Conservation (phyloP, 768 basidiomycete genomes). For the Neoboletus brunneissimus region DNA sequence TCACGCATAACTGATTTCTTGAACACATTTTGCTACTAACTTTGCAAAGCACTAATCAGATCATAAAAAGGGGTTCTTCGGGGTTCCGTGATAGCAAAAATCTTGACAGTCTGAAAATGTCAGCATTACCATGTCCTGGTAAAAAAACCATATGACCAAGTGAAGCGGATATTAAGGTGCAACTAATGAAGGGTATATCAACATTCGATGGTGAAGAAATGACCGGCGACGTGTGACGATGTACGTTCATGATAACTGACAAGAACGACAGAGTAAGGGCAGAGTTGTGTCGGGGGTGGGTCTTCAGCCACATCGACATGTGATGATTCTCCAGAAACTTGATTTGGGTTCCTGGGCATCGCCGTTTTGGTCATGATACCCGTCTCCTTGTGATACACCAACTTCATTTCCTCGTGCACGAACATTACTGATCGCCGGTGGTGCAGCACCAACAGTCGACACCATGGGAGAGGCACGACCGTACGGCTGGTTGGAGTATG, state of each 20-base stretch:
- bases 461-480: slow-evolving; percentile 85
- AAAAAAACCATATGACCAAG: slow-evolving; percentile 34
- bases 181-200: slow-evolving; percentile 37
- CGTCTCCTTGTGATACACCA: slow-evolving; percentile 60
- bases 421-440: slow-evolving; percentile 70
- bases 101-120: slow-evolving; percentile 22
- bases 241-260: slow-evolving; percentile 28
- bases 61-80: slow-evolving; percentile 24
- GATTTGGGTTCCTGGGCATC: slow-evolving; percentile 53
- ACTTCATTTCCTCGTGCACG: slow-evolving; percentile 69
- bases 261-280: slow-evolving; percentile 16
- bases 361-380: slow-evolving; percentile 54
- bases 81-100: slow-evolving; percentile 27
- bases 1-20: slow-evolving; percentile 11
- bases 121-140: slow-evolving; percentile 28
- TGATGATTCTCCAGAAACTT: slow-evolving; percentile 64
- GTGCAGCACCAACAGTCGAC: slow-evolving; percentile 61
- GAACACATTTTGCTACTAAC: slow-evolving; percentile 23
- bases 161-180: slow-evolving; percentile 37
- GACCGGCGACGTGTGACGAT: slow-evolving; percentile 32
- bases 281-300: slow-evolving; percentile 10
- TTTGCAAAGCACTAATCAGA: slow-evolving; percentile 33
- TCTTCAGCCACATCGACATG: slow-evolving; percentile 69
- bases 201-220: slow-evolving; percentile 36
- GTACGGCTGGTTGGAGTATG: slow-evolving; percentile 59